phyloP scores from a whole-genome alignment of 2,329 filamentous ascomycete species.

The Didymella pinodella region DNA sequence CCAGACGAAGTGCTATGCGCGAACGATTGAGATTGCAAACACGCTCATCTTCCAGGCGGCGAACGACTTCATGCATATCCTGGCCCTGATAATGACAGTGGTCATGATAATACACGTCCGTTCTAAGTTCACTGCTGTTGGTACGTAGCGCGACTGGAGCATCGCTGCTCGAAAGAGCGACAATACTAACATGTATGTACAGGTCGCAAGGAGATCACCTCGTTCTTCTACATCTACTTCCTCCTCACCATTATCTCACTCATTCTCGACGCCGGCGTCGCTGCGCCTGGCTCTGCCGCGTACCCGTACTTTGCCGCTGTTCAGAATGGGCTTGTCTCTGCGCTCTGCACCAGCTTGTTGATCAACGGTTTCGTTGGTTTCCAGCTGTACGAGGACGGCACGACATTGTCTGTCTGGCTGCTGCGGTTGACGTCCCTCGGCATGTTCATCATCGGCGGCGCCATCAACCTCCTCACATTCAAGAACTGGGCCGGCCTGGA shows the following conservation, averaged over 20 bases:
- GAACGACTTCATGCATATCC: slow-evolving; percentile 89
- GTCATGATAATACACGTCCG: slow-evolving; percentile 98
- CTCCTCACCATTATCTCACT: slow-evolving; percentile 87
- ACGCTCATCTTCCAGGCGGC: slow-evolving; percentile 98
- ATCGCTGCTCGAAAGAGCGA: not conserved
- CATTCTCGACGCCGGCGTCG: slow-evolving; percentile 89
- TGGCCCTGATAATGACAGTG: slow-evolving; percentile 88
- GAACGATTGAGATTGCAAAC: slow-evolving; percentile 95
- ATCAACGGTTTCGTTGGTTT: slow-evolving; percentile 99
- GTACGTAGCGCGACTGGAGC: slow-evolving; percentile 72
- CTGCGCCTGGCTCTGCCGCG: slow-evolving; percentile 78
- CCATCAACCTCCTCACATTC: slow-evolving; percentile 90
- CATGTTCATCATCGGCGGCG: slow-evolving; percentile 87
- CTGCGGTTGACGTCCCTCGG: slow-evolving; percentile 77
- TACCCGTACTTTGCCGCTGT: slow-evolving; percentile 92
- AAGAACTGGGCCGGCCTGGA: slow-evolving; percentile 87
- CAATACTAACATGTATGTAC: slow-evolving; percentile 27
- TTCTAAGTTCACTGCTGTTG: slow-evolving; percentile 97
- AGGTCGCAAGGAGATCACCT: slow-evolving; percentile 76
- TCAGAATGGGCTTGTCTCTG: slow-evolving; percentile 84
- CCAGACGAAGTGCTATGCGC: slow-evolving; percentile 88
- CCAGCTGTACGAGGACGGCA: slow-evolving; percentile 97
- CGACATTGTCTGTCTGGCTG: slow-evolving; percentile 91
- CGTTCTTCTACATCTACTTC: slow-evolving; percentile 98
- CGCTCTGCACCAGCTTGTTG: slow-evolving; percentile 85